Evolutionary conservation across 2,329 filamentous ascomycete genomes (phyloP).

Genomic region (Pseudogymnoascus destructans): DNA sequence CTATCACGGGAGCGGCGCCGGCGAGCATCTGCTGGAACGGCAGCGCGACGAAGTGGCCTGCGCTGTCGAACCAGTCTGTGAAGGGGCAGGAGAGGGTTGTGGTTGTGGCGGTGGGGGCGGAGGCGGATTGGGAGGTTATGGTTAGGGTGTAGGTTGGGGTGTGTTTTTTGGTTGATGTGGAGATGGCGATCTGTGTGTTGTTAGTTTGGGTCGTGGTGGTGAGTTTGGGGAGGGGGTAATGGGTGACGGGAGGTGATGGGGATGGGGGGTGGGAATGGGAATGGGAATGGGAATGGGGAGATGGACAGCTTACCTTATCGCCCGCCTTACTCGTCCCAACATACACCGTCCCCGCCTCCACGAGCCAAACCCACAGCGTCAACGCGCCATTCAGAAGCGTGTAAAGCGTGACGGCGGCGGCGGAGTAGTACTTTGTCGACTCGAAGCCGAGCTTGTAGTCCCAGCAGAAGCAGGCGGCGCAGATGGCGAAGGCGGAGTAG

Average conservation of each 20-base stretch:
- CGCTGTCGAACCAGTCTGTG: constrained; percentile 61
- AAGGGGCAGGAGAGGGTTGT: constrained; percentile 52
- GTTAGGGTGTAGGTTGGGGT: constrained; percentile 67
- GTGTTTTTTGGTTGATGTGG: constrained; percentile 63
- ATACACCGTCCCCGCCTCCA: constrained; percentile 75
- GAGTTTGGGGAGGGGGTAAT: neutral
- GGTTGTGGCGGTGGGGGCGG: constrained; percentile 27
- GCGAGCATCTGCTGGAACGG: constrained; percentile 73
- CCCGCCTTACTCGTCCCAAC: constrained; percentile 53
- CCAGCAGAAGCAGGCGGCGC: constrained; percentile 73
- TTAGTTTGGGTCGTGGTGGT: neutral
- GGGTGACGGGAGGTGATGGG: neutral
- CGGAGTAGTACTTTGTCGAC: constrained; percentile 66
- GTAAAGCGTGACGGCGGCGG: constrained; percentile 67
- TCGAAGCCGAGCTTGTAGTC: constrained; percentile 91
- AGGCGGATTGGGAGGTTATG: constrained; percentile 36
- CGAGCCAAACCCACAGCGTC: constrained; percentile 71
- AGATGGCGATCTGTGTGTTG: constrained; percentile 51
- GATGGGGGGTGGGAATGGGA: neutral
- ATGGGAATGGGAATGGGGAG: neutral
- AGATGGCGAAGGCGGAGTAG: constrained; percentile 67
- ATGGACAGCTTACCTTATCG: constrained; percentile 40
- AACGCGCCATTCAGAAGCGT: constrained; percentile 64
- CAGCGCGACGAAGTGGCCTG: constrained; percentile 57
- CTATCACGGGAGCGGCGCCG: constrained; percentile 51